Conservation (phyloP, 1,284 basidiomycete genomes). For the Papiliotrema flavescens region DNA sequence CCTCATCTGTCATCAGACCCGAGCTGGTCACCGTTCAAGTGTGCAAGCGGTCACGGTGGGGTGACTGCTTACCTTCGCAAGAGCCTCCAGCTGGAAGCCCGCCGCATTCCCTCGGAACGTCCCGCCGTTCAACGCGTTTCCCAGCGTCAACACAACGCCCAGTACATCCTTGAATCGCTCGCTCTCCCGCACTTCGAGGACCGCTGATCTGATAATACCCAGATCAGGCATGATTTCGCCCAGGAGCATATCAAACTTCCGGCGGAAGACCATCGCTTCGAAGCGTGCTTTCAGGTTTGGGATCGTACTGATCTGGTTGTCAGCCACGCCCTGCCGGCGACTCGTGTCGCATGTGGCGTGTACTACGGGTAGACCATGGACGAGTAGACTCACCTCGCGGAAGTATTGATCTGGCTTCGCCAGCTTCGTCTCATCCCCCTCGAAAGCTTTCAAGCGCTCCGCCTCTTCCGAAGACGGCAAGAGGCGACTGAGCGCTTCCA, state of each 20-base stretch:
- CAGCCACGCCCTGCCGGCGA: background rate
- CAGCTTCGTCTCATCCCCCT: constrained; percentile 61
- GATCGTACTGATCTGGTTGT: constrained; percentile 65
- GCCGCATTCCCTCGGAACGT: constrained; percentile 76
- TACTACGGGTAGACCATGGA: no score
- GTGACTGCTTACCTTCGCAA: constrained; percentile 62
- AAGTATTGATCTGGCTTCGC: constrained; percentile 84
- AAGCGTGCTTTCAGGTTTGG: constrained; percentile 70
- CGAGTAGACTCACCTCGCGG: constrained; percentile 56
- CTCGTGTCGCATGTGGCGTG: background rate
- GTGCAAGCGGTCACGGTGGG: background rate
- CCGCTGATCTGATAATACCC: constrained; percentile 68
- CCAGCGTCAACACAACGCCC: constrained; percentile 67
- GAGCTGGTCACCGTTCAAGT: no score
- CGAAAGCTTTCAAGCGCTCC: constrained; percentile 62
- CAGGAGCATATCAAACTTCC: constrained; percentile 73
- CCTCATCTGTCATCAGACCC: constrained; percentile 65
- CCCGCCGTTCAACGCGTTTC: constrained; percentile 76
- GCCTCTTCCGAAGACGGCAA: constrained; percentile 73
- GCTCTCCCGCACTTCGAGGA: constrained; percentile 68
- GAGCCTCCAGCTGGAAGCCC: constrained; percentile 76
- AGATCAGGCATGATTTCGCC: constrained; percentile 81
- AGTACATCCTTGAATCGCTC: constrained; percentile 66
- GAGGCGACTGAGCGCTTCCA: constrained; percentile 68
- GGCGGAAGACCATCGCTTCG: constrained; percentile 76